Percentiles rank a stretch among this genome's conserved stretches.
Evolutionary conservation across 768 basidiomycete genomes (phyloP).

Genomic region (Boletus rubroflammeus): DNA sequence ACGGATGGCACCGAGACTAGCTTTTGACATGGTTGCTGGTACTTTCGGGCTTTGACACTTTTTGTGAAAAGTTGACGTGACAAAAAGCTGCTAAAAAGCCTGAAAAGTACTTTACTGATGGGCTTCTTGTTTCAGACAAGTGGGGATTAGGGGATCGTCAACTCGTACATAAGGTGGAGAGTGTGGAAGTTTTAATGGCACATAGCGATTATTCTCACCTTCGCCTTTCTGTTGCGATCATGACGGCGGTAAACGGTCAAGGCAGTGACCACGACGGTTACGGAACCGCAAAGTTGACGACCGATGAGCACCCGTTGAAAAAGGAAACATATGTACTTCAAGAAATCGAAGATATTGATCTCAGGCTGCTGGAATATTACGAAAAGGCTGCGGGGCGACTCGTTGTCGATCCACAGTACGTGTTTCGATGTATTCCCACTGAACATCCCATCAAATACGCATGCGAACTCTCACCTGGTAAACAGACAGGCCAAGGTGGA

Average conservation of each 20-base stretch:
- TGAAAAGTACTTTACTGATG: no score
- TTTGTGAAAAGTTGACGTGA: no score
- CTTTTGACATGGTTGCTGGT: no score
- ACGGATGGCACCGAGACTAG: no score
- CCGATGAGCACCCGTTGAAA: slow-evolving; percentile 1
- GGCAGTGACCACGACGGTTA: background rate
- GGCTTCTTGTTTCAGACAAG: no score
- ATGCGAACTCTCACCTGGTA: background rate
- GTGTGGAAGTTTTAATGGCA: background rate
- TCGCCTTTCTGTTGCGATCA: background rate
- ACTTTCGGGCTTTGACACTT: no score
- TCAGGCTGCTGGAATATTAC: slow-evolving; percentile 38
- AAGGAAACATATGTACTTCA: background rate
- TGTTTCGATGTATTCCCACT: background rate
- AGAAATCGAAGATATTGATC: slow-evolving; percentile 26
- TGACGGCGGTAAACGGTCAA: background rate
- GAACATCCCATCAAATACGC: no score
- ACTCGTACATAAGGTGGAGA: background rate
- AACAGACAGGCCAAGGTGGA: slow-evolving; percentile 45
- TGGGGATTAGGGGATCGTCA: no score
- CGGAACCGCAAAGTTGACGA: background rate
- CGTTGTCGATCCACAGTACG: slow-evolving; percentile 59
- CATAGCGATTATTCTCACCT: background rate
- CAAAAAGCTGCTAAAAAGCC: no score
- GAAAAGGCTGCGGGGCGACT: slow-evolving; percentile 55